Percentiles rank a stretch among this genome's conserved stretches.
phyloP scores from a whole-genome alignment of 2,329 filamentous ascomycete genomes.

The Lasiodiplodia gonubiensis region DNA sequence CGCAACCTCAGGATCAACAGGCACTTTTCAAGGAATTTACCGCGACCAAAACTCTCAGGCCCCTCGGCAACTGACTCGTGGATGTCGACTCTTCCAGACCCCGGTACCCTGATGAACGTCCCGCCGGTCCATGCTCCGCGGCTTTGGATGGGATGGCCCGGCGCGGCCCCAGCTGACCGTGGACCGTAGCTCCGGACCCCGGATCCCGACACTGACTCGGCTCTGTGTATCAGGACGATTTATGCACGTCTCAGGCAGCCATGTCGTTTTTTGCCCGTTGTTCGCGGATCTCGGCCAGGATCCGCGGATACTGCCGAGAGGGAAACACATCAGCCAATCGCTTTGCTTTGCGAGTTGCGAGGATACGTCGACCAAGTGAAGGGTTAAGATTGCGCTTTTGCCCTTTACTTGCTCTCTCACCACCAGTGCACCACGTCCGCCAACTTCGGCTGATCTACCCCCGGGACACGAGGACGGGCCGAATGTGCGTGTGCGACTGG shows the following conservation, averaged over 20 bases:
- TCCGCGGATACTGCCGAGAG: conserved; percentile 49
- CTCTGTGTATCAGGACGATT: conserved; percentile 23
- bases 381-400: conserved; percentile 20
- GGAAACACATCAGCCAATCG: conserved; percentile 5
- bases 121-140: conserved; percentile 17
- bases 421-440: conserved; percentile 20
- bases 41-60: conserved; percentile 8
- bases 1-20: conserved; percentile 16
- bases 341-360: neutral
- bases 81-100: conserved; percentile 18
- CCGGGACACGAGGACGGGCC: conserved; percentile 28
- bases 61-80: conserved; percentile 18
- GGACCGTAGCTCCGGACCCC: conserved; percentile 27
- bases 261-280: conserved; percentile 39
- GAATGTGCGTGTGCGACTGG: conserved; percentile 17
- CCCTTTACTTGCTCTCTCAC: conserved; percentile 19
- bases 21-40: conserved; percentile 15
- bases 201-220: conserved; percentile 25
- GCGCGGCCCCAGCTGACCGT: conserved; percentile 25
- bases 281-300: conserved; percentile 50
- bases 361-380: conserved; percentile 10
- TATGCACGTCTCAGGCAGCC: conserved; percentile 16
- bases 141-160: conserved; percentile 24
- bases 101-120: conserved; percentile 18
- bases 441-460: conserved; percentile 27